phyloP scores from a whole-genome alignment of 2,329 filamentous ascomycete genomes.

The Blastomyces emzantsi region DNA sequence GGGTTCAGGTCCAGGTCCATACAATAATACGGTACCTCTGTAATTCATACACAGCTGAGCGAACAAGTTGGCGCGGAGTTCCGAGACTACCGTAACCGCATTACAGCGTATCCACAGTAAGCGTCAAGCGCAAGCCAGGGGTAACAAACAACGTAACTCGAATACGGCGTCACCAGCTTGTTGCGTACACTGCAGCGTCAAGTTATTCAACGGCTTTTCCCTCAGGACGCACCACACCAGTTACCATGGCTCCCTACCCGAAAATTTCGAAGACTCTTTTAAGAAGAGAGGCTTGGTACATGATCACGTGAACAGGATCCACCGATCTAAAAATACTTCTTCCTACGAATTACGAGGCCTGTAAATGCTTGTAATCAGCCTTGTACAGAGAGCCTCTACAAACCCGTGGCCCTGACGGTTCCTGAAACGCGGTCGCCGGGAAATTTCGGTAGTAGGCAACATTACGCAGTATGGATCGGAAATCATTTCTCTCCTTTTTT shows the following conservation, averaged over 20 bases:
- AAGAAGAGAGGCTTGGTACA: background rate
- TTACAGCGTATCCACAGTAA: background rate
- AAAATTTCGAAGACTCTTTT: background rate
- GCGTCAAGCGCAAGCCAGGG: background rate
- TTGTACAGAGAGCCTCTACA: background rate
- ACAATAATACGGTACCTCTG: background rate
- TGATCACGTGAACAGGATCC: background rate
- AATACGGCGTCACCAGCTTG: background rate
- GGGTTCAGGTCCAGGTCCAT: background rate
- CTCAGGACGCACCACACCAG: too few species aligned
- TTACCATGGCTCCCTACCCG: background rate
- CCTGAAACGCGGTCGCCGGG: background rate
- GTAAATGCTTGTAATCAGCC: background rate
- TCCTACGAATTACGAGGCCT: background rate
- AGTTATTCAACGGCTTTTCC: too few species aligned
- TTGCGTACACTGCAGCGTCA: too few species aligned
- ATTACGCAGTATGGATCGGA: background rate
- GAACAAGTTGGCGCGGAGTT: background rate
- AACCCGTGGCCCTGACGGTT: background rate
- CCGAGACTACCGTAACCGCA: background rate
- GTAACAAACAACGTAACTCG: background rate
- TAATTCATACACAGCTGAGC: background rate
- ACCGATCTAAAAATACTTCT: too few species aligned
- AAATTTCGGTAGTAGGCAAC: background rate
- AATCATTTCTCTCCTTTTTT: background rate